These are phyloP conservation scores for Ceratocystis smalleyi DNA, from an alignment of 2,329 filamentous ascomycete genomes.

Conservation along the genomic window DNA sequence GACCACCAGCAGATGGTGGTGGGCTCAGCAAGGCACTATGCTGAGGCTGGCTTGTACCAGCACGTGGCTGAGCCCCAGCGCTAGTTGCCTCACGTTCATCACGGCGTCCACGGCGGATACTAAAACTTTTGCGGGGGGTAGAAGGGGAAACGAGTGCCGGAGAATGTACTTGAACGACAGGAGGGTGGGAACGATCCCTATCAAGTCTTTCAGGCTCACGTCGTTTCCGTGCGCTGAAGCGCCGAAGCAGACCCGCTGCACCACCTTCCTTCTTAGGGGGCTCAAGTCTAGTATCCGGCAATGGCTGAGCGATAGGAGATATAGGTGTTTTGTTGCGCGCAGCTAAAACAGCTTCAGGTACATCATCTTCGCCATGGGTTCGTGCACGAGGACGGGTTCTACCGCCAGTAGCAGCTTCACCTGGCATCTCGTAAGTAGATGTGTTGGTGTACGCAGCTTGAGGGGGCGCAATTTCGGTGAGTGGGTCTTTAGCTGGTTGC, in stretches of 20 bases:
- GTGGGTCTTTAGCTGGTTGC: conserved; percentile 29
- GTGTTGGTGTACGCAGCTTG: conserved; percentile 81
- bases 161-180: conserved; percentile 61
- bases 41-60: conserved; percentile 51
- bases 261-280: conserved; percentile 78
- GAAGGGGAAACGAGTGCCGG: conserved; percentile 45
- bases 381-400: conserved; percentile 70
- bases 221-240: conserved; percentile 77
- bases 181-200: conserved; percentile 53
- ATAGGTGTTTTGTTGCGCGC: conserved; percentile 14
- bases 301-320: conserved; percentile 24
- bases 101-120: conserved; percentile 48
- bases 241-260: conserved; percentile 65
- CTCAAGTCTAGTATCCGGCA: conserved; percentile 35
- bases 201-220: conserved; percentile 49
- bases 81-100: conserved; percentile 34
- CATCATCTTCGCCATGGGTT: conserved; percentile 89
- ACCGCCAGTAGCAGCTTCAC: conserved; percentile 72
- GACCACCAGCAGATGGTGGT: conserved; percentile 44
- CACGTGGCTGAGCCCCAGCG: conserved; percentile 32
- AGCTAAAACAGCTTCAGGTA: conserved; percentile 44
- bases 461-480: conserved; percentile 66
- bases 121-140: conserved; percentile 72
- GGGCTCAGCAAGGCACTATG: conserved; percentile 67
- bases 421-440: conserved; percentile 70